phyloP scores from a whole-genome alignment of 2,329 filamentous ascomycete genomes.

The Pyrenophora teres region DNA sequence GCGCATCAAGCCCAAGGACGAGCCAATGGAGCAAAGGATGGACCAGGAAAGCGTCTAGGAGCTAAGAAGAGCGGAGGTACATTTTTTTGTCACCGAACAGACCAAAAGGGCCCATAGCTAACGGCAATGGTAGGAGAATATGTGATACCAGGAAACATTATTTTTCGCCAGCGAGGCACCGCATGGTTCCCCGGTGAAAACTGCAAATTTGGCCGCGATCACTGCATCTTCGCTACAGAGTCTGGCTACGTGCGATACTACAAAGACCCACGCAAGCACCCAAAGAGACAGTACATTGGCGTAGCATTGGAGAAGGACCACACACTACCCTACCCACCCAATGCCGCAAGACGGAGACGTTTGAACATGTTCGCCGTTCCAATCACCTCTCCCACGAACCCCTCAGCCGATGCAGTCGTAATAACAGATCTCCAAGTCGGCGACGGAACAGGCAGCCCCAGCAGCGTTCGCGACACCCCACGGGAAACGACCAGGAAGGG shows the following conservation, averaged over 20 bases:
- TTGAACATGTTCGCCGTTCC: conserved; percentile 71
- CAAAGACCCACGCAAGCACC: conserved; percentile 79
- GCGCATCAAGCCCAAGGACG: conserved; percentile 68
- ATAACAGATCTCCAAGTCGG: conserved; percentile 20
- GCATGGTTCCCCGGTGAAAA: conserved; percentile 96
- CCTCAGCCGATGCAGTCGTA: conserved; percentile 29
- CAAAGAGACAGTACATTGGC: conserved; percentile 91
- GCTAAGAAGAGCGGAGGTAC: conserved; percentile 89
- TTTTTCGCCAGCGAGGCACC: conserved; percentile 95
- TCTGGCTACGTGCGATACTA: conserved; percentile 97
- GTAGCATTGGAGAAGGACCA: conserved; percentile 85
- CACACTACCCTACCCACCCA: conserved; percentile 74
- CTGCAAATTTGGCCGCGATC: conserved; percentile 90
- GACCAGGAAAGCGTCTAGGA: conserved; percentile 83
- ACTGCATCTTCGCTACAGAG: conserved; percentile 87
- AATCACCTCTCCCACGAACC: conserved; percentile 1
- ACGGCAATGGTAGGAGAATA: conserved; percentile 69
- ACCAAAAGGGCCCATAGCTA: not conserved
- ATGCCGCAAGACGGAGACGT: conserved; percentile 73
- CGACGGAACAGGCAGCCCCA: conserved; percentile 15
- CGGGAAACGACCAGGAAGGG: conserved; percentile 42
- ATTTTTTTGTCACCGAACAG: not conserved
- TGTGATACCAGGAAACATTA: conserved; percentile 94
- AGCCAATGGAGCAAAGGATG: conserved; percentile 72
- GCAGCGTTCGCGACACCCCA: conserved; percentile 27